Base-by-base conservation (phyloP, 176 grass and related monocot genomes). In the Bromus sterilis region DNA sequence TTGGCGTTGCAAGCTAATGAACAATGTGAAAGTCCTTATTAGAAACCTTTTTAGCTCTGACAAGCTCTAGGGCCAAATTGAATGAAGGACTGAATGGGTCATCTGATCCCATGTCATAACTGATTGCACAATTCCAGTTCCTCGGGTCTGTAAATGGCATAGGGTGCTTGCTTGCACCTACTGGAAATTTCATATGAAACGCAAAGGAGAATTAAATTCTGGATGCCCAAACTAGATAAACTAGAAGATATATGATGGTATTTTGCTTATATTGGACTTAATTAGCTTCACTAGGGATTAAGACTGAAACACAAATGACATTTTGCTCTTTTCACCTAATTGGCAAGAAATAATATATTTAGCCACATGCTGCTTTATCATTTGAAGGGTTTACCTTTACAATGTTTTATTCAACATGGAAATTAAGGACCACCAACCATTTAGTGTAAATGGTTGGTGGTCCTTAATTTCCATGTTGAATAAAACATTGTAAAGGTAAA, bases 71-170 rank as follows among this genome's bases (percentile, higher is more conserved):
- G 35, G 87, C 82, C 41, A 97, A 91, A 86, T 89, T 97, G 77
- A 89, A 92, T 65, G 90, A 97, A 86, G 95, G 95, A 57, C 86
- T 91, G 39, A 94, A 86, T 2, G 89, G 92, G 42, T 90, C 94
- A 56, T 80, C 83, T 71, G 84, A 91, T 36, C 92, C 90, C 30
- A 83, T 58, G 23, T 86, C 92, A 87, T 97, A 97, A 83, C 94
- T 89, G 74, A 97, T 80, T 75, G 92, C 86, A 76, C 28, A 94
- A 40, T 89, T 97, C 95, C 91, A 97, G 83, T 97, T 92, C 64
- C 89, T 92, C 69, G 79, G 76, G 20, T 94, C 89, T 53, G 75
- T 92, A 60, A 90, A 92, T 51, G 85, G 78, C 61, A 80, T 32
- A 65, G 77, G 56, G 56, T 84, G 23, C 48, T 92, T 76, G 55